Conservation (phyloP, 768 basidiomycete genomes). For the Saitozyma podzolica region DNA sequence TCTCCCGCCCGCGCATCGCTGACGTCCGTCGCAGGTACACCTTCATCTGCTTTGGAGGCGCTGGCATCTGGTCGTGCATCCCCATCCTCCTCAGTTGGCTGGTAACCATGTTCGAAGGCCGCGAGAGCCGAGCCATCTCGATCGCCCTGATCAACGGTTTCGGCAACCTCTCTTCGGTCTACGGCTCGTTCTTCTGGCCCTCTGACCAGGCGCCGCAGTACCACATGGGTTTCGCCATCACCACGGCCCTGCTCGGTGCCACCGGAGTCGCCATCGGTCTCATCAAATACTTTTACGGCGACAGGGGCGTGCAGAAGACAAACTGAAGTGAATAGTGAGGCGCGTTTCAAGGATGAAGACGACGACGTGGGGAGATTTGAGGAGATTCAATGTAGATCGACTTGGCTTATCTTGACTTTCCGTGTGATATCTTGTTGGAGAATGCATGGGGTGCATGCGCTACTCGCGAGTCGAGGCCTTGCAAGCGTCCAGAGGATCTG, state of each 20-base stretch:
- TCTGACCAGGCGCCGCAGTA: conserved; percentile 41
- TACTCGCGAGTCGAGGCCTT: no score
- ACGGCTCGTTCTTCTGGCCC: conserved; percentile 53
- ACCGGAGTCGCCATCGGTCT: conserved; percentile 21
- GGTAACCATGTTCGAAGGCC: conserved; percentile 49
- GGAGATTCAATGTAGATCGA: no score
- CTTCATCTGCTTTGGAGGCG: conserved; percentile 51
- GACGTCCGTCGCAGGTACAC: conserved; percentile 29
- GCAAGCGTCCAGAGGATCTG: no score
- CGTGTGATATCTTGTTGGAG: no score
- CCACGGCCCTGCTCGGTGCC: conserved; percentile 38
- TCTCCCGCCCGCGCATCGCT: no score
- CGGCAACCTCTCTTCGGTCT: conserved; percentile 41
- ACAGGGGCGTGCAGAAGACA: conserved; percentile 19
- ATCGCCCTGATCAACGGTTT: conserved; percentile 51
- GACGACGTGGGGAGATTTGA: no score
- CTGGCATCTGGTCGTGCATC: conserved; percentile 49
- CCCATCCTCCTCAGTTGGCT: conserved; percentile 49
- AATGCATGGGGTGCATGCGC: no score
- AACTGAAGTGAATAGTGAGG: no score
- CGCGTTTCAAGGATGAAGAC: no score
- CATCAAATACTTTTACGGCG: conserved; percentile 35
- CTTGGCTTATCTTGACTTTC: no score
- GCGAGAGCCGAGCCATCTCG: conserved; percentile 47
- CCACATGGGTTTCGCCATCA: conserved; percentile 41